Evolutionary conservation across 805 yeast genomes (phyloP).

Genomic region (Cyberlindnera petersonii): DNA sequence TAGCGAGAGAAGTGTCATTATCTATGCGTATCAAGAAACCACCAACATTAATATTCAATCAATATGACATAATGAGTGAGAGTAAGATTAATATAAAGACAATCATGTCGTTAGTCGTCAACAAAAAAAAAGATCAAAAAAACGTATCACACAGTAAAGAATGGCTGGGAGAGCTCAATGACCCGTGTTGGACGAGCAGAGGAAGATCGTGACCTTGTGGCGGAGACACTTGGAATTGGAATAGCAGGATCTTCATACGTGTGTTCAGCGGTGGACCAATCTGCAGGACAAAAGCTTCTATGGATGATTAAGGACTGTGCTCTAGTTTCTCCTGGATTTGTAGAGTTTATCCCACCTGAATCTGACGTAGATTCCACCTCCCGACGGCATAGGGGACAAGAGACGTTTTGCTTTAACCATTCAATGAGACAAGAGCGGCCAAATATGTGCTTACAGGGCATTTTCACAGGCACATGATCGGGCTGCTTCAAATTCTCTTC

Average conservation of each 20-base stretch:
- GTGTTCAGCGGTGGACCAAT: conserved; percentile 18
- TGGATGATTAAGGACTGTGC: conserved; percentile 15
- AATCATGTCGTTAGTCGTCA: not conserved
- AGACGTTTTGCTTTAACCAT: conserved; percentile 70
- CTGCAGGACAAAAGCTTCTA: conserved; percentile 18
- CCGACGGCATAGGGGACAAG: conserved; percentile 62
- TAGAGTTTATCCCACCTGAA: not conserved
- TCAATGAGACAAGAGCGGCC: conserved; percentile 77
- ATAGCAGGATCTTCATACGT: conserved; percentile 20
- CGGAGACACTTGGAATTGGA: conserved; percentile 17
- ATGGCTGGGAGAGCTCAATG: conserved; percentile 4
- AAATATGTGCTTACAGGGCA: conserved; percentile 86
- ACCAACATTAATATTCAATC: too few species aligned
- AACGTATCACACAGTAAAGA: not conserved
- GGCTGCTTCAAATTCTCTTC: conserved; percentile 3
- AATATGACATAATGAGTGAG: too few species aligned
- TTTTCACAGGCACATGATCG: conserved; percentile 59
- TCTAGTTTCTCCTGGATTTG: conserved; percentile 7
- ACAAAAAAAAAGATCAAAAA: not conserved
- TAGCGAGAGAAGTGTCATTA: too few species aligned
- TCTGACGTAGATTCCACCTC: conserved; percentile 21
- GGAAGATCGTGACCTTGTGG: not conserved
- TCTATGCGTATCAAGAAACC: too few species aligned
- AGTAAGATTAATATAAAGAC: too few species aligned
- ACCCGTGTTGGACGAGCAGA: conserved; percentile 7